Conservation (phyloP, 139 green algal species). For the Chlamydomonas applanata region DNA sequence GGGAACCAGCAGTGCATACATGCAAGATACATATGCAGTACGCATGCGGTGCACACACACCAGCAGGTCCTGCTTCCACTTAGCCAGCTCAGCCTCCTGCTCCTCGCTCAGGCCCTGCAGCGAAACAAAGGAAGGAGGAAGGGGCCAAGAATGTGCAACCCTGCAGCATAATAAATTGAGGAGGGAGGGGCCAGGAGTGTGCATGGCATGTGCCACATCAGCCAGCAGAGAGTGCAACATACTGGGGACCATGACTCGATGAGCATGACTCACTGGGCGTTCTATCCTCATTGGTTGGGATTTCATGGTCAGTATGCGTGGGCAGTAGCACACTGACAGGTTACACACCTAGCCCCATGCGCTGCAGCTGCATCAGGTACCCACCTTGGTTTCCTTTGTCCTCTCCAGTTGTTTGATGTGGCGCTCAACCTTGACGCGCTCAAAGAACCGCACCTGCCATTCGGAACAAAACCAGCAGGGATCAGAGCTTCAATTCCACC, state of each 20-base stretch:
- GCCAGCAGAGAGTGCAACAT: neutral
- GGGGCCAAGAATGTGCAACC: too few relatives aligned
- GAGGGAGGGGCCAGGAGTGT: too few relatives aligned
- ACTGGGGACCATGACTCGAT: neutral
- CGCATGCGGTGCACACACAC: constrained; percentile 25
- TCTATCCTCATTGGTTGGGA: neutral
- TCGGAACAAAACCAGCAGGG: too few relatives aligned
- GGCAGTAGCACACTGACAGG: neutral
- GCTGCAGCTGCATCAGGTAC: neutral
- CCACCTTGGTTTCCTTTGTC: constrained; percentile 2
- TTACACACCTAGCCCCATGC: neutral
- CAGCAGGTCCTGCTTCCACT: constrained; percentile 58
- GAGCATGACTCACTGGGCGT: neutral
- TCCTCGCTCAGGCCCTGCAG: neutral
- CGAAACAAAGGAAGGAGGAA: neutral
- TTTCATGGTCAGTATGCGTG: too few relatives aligned
- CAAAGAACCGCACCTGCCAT: constrained; percentile 86
- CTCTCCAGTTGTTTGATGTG: constrained; percentile 52
- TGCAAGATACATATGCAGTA: too few relatives aligned
- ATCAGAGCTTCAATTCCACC: too few relatives aligned
- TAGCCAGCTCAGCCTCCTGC: constrained; percentile 22
- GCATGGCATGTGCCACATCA: too few relatives aligned
- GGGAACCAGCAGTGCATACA: too few relatives aligned
- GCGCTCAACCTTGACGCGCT: constrained; percentile 83
- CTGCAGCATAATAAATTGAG: too few relatives aligned